phyloP scores from a whole-genome alignment of 1,284 basidiomycete species.

The Boletus semigastroideus region DNA sequence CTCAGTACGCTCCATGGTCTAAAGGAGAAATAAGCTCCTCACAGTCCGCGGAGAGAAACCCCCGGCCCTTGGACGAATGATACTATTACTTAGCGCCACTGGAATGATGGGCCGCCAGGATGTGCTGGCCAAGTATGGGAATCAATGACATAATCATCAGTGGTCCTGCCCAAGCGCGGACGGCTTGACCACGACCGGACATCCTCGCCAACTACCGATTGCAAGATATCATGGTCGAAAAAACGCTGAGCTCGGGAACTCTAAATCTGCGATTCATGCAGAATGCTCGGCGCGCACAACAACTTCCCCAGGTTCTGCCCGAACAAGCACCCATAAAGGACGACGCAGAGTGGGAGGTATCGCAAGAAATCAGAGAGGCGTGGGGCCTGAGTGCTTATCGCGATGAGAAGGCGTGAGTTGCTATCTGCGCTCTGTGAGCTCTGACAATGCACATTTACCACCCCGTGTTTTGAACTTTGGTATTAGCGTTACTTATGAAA shows the following conservation, averaged over 20 bases:
- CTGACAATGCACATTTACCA: slow-evolving; percentile 19
- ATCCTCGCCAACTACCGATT: background rate
- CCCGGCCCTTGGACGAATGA: background rate
- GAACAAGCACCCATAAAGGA: slow-evolving; percentile 61
- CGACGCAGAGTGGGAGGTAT: slow-evolving; percentile 69
- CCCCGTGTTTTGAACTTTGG: slow-evolving; percentile 24
- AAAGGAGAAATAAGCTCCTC: background rate
- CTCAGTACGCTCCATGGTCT: background rate
- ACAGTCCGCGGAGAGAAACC: slow-evolving; percentile 3
- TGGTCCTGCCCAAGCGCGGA: background rate
- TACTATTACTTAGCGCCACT: slow-evolving; percentile 17
- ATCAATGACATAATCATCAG: slow-evolving; percentile 23
- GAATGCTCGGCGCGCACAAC: slow-evolving; percentile 60
- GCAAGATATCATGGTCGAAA: slow-evolving; percentile 44
- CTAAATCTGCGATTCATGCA: slow-evolving; percentile 76
- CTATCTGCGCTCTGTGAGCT: background rate
- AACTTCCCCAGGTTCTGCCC: slow-evolving; percentile 48
- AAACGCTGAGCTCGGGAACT: slow-evolving; percentile 64
- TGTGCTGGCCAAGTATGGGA: slow-evolving; percentile 14
- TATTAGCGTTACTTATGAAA: slow-evolving; percentile 50
- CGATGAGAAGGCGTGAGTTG: slow-evolving; percentile 28
- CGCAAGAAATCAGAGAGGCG: slow-evolving; percentile 52
- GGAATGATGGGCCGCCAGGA: slow-evolving; percentile 1
- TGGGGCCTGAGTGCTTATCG: slow-evolving; percentile 47
- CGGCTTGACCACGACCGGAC: background rate